A percentile compares a stretch with the other conserved stretches of the same genome.
phyloP scores from a whole-genome alignment of 768 basidiomycete genomes.

The Mycena amicta region DNA sequence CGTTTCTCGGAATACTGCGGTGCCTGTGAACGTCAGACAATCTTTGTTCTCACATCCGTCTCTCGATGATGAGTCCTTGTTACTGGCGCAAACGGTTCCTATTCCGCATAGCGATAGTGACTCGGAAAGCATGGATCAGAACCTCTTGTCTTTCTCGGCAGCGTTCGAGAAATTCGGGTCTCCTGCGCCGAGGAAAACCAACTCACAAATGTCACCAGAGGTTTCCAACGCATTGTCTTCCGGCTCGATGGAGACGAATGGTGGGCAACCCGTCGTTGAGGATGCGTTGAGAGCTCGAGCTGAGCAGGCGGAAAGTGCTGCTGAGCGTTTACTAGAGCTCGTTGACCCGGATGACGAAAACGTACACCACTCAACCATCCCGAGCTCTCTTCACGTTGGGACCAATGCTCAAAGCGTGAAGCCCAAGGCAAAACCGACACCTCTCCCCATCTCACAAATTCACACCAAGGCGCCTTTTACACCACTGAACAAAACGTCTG shows the following conservation, averaged over 20 bases:
- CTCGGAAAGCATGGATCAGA: constrained; percentile 60
- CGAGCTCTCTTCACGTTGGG: constrained; percentile 53
- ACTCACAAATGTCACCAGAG: constrained; percentile 53
- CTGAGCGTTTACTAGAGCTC: constrained; percentile 83
- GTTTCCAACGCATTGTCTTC: constrained; percentile 66
- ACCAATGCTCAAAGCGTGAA: constrained; percentile 35
- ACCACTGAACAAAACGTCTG: constrained; percentile 59
- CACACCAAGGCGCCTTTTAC: constrained; percentile 54
- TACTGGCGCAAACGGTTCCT: constrained; percentile 74
- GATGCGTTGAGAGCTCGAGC: constrained; percentile 86
- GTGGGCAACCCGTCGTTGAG: constrained; percentile 63
- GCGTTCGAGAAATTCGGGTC: constrained; percentile 57
- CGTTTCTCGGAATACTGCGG: constrained; percentile 25
- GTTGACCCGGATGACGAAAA: constrained; percentile 76
- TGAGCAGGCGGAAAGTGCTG: constrained; percentile 92
- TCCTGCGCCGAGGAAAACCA: constrained; percentile 31
- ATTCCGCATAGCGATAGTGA: constrained; percentile 74
- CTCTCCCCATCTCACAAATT: constrained; percentile 36
- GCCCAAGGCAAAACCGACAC: constrained; percentile 40
- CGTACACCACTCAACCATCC: constrained; percentile 53
- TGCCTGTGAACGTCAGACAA: constrained; percentile 42
- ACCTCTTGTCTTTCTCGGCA: constrained; percentile 73
- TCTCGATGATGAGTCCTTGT: constrained; percentile 60
- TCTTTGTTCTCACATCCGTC: constrained; percentile 46
- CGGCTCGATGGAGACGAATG: constrained; percentile 44